Conservation (phyloP, 495 filamentous ascomycete genomes). For the Penicillium steckii region DNA sequence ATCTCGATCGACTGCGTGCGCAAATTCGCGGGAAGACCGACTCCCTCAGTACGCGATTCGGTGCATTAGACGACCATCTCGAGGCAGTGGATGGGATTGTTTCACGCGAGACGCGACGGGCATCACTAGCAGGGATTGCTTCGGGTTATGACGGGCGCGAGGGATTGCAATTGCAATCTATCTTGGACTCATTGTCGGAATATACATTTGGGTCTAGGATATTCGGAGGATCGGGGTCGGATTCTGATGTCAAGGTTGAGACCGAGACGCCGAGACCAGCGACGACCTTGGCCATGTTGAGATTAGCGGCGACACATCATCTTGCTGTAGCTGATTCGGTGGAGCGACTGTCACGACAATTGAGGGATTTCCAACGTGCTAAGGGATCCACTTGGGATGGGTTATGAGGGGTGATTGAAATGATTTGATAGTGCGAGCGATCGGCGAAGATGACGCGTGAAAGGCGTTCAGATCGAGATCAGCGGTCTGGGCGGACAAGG, state of each 20-base stretch:
- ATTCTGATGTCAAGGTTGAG: too few species aligned
- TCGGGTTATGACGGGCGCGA: neutral
- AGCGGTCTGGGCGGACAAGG: neutral
- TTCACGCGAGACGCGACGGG: constrained; percentile 22
- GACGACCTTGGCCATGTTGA: constrained; percentile 18
- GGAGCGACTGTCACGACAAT: constrained; percentile 13
- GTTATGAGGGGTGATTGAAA: too few species aligned
- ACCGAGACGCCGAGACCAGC: constrained; percentile 1
- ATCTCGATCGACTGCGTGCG: constrained; percentile 36
- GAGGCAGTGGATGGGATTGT: constrained; percentile 39
- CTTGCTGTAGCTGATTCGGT: constrained; percentile 23
- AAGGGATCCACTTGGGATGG: neutral
- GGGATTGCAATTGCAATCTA: constrained; percentile 5
- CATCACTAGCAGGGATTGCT: neutral
- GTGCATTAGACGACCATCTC: constrained; percentile 42
- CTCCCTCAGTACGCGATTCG: constrained; percentile 32
- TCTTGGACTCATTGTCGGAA: constrained; percentile 18
- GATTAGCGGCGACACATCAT: constrained; percentile 22
- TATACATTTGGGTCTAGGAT: constrained; percentile 16
- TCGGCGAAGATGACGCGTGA: neutral
- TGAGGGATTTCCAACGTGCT: constrained; percentile 17
- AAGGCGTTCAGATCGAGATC: neutral
- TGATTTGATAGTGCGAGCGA: too few species aligned
- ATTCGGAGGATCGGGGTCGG: constrained; percentile 10
- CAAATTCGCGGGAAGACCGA: constrained; percentile 40